A percentile compares a stretch with the other conserved stretches of the same genome.
Conservation (phyloP, 805 yeast genomes). For the Lipomyces spencermartinsiae region DNA sequence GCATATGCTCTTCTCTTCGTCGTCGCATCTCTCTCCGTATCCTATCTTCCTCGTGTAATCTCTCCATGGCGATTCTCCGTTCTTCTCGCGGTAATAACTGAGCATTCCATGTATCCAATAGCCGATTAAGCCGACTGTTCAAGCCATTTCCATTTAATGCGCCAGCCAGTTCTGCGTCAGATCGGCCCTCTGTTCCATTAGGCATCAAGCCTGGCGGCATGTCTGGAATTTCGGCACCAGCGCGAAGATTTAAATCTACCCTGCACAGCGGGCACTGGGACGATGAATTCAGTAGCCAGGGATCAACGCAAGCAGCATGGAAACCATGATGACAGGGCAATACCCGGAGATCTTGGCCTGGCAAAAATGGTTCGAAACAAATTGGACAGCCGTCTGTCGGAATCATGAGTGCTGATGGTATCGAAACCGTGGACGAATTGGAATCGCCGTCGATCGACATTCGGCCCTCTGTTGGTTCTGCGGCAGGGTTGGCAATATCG, state of each 20-base stretch:
- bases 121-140: constrained; percentile 40
- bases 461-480: not conserved
- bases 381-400: constrained; percentile 67
- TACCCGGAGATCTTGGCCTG: constrained; percentile 67
- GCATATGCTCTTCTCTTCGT: constrained; percentile 23
- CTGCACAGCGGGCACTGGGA: constrained; percentile 88
- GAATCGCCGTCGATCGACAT: not conserved
- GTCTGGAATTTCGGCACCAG: constrained; percentile 35
- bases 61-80: constrained; percentile 41
- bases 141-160: constrained; percentile 16
- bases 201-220: constrained; percentile 29
- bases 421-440: constrained; percentile 8
- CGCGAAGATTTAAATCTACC: constrained; percentile 55
- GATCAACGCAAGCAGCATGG: constrained; percentile 81
- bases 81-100: constrained; percentile 44
- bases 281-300: constrained; percentile 76
- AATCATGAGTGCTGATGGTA: constrained; percentile 20
- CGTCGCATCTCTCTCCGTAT: constrained; percentile 33
- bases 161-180: not conserved
- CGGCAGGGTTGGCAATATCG: not conserved
- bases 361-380: constrained; percentile 71
- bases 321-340: constrained; percentile 83
- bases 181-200: not conserved
- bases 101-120: constrained; percentile 45
- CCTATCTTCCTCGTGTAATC: constrained; percentile 43